Percentiles rank a stretch among this genome's conserved stretches.
Conservation (phyloP, 345 rosid genomes). For the Citrus mangshanensis region DNA sequence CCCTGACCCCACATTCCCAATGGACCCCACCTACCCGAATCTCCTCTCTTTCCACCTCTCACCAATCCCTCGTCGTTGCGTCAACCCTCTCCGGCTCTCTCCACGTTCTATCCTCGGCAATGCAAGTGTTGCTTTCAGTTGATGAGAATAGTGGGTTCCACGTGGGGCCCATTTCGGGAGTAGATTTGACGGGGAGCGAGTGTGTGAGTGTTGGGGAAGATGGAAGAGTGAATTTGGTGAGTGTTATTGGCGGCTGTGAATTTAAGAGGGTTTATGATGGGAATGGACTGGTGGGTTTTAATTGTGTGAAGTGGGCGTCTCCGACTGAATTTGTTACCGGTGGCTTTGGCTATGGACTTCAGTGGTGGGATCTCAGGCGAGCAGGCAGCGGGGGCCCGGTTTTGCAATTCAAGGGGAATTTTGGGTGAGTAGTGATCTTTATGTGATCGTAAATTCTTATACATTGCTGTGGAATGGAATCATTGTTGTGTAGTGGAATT, state of each 20-base stretch:
- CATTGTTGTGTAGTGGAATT: too few relatives aligned
- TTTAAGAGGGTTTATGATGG: slow-evolving; percentile 61
- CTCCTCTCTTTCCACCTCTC: slow-evolving; percentile 50
- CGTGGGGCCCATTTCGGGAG: slow-evolving; percentile 48
- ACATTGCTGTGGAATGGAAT: too few relatives aligned
- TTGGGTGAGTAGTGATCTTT: slow-evolving; percentile 39
- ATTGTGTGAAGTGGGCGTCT: slow-evolving; percentile 84
- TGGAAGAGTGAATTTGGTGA: slow-evolving; percentile 50
- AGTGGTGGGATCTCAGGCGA: slow-evolving; percentile 88
- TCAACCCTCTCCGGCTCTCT: slow-evolving; percentile 57
- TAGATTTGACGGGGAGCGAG: slow-evolving; percentile 68
- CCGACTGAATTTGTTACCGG: slow-evolving; percentile 84
- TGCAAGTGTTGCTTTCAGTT: slow-evolving; percentile 33
- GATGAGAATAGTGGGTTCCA: slow-evolving; percentile 39
- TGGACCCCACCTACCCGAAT: slow-evolving; percentile 65
- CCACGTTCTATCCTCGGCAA: slow-evolving; percentile 38
- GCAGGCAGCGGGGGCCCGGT: slow-evolving; percentile 70
- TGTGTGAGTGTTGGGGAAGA: slow-evolving; percentile 72
- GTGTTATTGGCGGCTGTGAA: slow-evolving; percentile 21
- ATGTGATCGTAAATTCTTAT: not conserved
- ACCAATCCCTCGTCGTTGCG: slow-evolving; percentile 42
- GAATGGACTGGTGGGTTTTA: slow-evolving; percentile 69
- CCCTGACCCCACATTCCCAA: slow-evolving; percentile 32
- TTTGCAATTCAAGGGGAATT: slow-evolving; percentile 68
- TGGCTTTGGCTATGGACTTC: slow-evolving; percentile 76